These are phyloP conservation scores for Neofusicoccum umdonicola DNA, from an alignment of 2,329 filamentous ascomycete species.

Conservation along the genomic window DNA sequence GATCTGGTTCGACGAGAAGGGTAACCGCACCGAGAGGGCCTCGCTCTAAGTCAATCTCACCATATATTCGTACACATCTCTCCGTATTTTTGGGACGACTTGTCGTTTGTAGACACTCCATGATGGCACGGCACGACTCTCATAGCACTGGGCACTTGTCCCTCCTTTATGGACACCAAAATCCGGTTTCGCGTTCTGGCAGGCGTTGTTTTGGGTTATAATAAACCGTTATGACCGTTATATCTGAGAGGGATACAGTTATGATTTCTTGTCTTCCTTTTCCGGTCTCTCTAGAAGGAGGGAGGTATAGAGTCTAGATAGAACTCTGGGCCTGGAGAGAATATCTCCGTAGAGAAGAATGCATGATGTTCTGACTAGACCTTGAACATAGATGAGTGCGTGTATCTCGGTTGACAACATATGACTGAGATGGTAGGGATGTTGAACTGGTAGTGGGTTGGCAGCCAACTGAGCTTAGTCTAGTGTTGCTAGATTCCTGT, in stretches of 20 bases:
- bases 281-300: neutral
- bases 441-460: too few species aligned
- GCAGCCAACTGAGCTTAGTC: neutral
- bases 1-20: conserved; percentile 56
- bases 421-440: too few species aligned
- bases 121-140: neutral
- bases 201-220: neutral
- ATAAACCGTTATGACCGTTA: neutral
- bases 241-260: neutral
- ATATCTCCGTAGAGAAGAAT: neutral
- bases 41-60: conserved; percentile 30
- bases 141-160: conserved; percentile 1
- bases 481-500: neutral
- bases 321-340: neutral
- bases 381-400: too few species aligned
- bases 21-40: conserved; percentile 42
- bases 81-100: neutral
- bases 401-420: too few species aligned
- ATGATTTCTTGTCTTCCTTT: neutral
- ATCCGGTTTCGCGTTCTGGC: neutral
- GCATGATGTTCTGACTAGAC: neutral
- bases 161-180: neutral
- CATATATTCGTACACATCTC: neutral
- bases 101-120: neutral
- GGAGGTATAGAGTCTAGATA: neutral